Evolutionary conservation across 805 yeast genomes (phyloP).

Genomic region (Blastobotrys americana): DNA sequence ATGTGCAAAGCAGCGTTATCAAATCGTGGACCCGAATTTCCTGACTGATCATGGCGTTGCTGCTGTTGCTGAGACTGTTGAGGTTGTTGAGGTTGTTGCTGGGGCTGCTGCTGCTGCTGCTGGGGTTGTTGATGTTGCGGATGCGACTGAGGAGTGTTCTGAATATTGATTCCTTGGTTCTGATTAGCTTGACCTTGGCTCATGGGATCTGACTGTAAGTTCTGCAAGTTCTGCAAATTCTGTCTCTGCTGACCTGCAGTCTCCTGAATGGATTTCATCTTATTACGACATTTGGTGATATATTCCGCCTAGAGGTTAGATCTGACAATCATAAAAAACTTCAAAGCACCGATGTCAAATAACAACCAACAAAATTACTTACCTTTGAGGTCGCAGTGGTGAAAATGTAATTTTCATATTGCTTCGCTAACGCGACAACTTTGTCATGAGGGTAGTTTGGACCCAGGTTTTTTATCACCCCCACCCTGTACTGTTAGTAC

Average conservation of each 20-base stretch:
- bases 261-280: slow-evolving; percentile 11
- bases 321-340: too few species aligned
- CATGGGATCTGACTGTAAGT: slow-evolving; percentile 11
- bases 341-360: slow-evolving; percentile 2
- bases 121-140: slow-evolving; percentile 13
- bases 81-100: slow-evolving; percentile 18
- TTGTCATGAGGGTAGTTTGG: slow-evolving; percentile 27
- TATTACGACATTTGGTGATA: slow-evolving; percentile 21
- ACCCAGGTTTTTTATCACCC: slow-evolving; percentile 21
- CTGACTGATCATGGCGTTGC: slow-evolving; percentile 8
- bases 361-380: too few species aligned
- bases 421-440: slow-evolving; percentile 27
- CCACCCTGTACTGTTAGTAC: slow-evolving; percentile 14
- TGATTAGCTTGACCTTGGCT: slow-evolving; percentile 17
- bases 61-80: slow-evolving; percentile 18
- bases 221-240: slow-evolving; percentile 18
- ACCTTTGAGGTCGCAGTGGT: slow-evolving; percentile 25
- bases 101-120: slow-evolving; percentile 22
- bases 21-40: slow-evolving; percentile 4
- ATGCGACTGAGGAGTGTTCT: slow-evolving; percentile 14
- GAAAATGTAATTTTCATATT: slow-evolving; percentile 28
- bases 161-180: slow-evolving; percentile 23
- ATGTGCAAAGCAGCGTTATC: slow-evolving; percentile 1
- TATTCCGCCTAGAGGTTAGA: slow-evolving; percentile 17
- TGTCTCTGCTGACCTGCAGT: slow-evolving; percentile 15